Base-by-base conservation (phyloP, 306 rosid species). In the Trifolium fragiferum region DNA sequence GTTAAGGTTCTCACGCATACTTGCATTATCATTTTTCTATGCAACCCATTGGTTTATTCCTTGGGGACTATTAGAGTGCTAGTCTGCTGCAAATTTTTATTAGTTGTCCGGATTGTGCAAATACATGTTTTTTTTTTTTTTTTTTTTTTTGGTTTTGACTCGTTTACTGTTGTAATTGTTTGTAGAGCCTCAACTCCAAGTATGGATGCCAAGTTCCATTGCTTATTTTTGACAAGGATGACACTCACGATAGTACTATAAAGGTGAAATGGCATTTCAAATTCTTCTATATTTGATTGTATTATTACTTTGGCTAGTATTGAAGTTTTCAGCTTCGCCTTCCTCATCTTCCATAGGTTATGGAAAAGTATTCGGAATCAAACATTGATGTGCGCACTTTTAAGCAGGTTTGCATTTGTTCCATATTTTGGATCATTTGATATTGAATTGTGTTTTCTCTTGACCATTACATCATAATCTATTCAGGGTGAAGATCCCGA, bases 151-250 rank as follows among this genome's bases (percentile, higher is more conserved):
- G 53, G 27, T 59, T 58, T 68, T 82, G 23, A 71, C 37, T 73
- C 19, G 66, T 40, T 53, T 41, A 37, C 64, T 62, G 4, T 71
- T 81, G 75, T 2, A 19, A 64, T 80, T 82, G 7, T 58, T 57
- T 85, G 74, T 70, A 91, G 97, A 73, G 77, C 55, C 86, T 89
- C 57, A 80, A 86, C 72, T 74, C 83, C 61, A 81, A 84, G 83
- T 91, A 82, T 67, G 85, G 86, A 47, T 81, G 86, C 85, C 83
- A 60, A 14, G 84, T 89, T 78, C 97, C 95, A 14, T 70, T 91
- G 84, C 65, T 87, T 71, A 81, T 89, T 75, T 66, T 87, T 71
- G 76, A 87, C 81, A 41, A 88, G 59, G 68, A 54, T 50, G 83
- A 77, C 41, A 82, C 86, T 57, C 87, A 89, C 10, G 84, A 86